Conservation (phyloP, 2,329 filamentous ascomycete species). For the Pseudocercospora cruenta region DNA sequence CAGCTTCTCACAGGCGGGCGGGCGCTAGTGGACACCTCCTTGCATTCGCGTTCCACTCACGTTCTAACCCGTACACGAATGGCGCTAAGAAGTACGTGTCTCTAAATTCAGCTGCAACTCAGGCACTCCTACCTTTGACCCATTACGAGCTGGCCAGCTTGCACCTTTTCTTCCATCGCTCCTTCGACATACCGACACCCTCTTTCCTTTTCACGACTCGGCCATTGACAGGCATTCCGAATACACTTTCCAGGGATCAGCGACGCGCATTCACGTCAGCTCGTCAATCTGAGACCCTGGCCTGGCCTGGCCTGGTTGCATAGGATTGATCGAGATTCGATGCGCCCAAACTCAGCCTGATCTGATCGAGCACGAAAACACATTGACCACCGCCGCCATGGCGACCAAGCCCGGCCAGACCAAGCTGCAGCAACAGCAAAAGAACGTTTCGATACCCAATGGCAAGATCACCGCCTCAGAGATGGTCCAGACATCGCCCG, state of each 20-base stretch:
- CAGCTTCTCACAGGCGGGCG: too few relatives aligned
- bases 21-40: not conserved
- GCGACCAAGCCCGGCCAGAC: constrained; percentile 25
- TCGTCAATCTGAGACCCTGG: not conserved
- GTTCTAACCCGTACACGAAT: not conserved
- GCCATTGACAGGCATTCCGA: not conserved
- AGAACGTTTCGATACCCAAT: constrained; percentile 21
- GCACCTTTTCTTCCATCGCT: not conserved
- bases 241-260: not conserved
- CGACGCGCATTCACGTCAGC: not conserved
- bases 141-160: not conserved
- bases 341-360: not conserved
- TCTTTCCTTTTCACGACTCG: constrained; percentile 8
- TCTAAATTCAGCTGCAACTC: constrained; percentile 1
- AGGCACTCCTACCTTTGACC: not conserved
- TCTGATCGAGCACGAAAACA: not conserved
- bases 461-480: constrained; percentile 22
- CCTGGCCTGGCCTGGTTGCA: not conserved
- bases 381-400: constrained; percentile 19
- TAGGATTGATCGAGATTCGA: not conserved
- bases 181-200: not conserved
- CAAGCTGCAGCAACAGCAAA: constrained; percentile 19
- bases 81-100: not conserved
- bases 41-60: not conserved
- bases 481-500: constrained; percentile 34